phyloP scores from a whole-genome alignment of 148 eudicot species.

The Amaranthus palmeri region DNA sequence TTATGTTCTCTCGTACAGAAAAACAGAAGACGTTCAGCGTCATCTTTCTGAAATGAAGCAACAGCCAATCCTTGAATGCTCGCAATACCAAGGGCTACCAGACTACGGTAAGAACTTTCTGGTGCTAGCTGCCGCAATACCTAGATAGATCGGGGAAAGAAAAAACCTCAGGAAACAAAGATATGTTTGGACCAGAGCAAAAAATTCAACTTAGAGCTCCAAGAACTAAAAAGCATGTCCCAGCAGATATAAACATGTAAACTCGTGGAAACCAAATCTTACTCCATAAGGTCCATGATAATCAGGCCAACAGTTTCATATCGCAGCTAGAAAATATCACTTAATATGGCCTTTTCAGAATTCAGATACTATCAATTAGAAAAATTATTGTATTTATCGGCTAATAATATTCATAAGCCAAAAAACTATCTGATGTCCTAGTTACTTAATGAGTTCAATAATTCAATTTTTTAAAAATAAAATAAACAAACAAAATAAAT shows the following conservation, averaged over 20 bases:
- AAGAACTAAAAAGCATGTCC: not conserved
- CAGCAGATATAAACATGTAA: not conserved
- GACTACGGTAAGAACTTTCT: constrained; percentile 70
- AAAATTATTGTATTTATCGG: not conserved
- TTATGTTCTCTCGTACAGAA: constrained; percentile 42
- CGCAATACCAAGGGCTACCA: constrained; percentile 86
- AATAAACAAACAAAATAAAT: not conserved
- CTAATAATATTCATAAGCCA: not conserved
- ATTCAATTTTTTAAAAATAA: not conserved
- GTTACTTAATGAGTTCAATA: not conserved
- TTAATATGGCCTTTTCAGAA: not conserved
- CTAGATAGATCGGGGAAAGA: constrained; percentile 31
- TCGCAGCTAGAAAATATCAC: not conserved
- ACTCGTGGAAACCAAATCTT: not conserved
- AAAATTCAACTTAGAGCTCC: not conserved
- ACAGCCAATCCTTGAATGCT: constrained; percentile 88
- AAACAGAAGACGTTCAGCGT: constrained; percentile 78
- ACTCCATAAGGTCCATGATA: not conserved
- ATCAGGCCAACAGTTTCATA: not conserved
- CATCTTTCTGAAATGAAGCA: constrained; percentile 79
- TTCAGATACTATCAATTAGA: not conserved
- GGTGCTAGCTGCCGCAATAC: constrained; percentile 95
- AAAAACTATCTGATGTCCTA: not conserved
- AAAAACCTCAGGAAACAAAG: not conserved
- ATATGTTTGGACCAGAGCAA: not conserved